Base-by-base conservation (phyloP, 495 filamentous ascomycete genomes). In the Ramalina intermedia region DNA sequence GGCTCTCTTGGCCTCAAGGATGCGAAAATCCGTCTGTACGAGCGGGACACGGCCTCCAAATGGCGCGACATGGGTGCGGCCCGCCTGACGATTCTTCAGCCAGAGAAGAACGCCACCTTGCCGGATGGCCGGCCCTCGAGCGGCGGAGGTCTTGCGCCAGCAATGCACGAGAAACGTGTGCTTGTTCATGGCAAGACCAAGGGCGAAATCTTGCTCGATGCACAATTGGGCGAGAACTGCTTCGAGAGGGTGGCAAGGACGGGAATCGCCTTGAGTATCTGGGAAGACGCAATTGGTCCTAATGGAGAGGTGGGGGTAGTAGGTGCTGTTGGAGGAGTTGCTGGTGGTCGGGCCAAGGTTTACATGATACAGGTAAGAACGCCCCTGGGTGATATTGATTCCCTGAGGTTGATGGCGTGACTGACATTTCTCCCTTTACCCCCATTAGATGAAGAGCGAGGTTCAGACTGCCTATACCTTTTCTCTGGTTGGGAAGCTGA, bases 11-110 rank as follows among this genome's bases (percentile, higher is more conserved):
- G 80, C 24, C 73, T 84, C 12, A 78, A 78, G 13, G 85, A 86
- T 53, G 76, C 88, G 42, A 88, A 91, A 53, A 83, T 80, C 55
- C 77, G 86, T 21, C 74, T 95, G 33, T 94, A 96, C 63, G 62
- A 80, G 16, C 81, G 87, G 37, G 82, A 89, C 46, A 76, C 77
- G 3, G 69, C 77, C 18, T 80, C 79, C 35, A 85, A 84, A 58
- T 98, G 91, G 91, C 78, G 84, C 26, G 89, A 96, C 56, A 81
- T 90, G 69, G 89, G 90, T 47, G 78, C 84, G 41, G 89, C 88
- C 43, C 71, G 79, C 26, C 63, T 98, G 29, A 83, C 82, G 27
- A 87, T 96, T 57, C 79, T 84, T 63, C 57, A 58, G 8, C 81
- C 82, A 8, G 50, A 52, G 16, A 47, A 33, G 7, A 43, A 50